Evolutionary conservation across 2,329 filamentous ascomycete genomes (phyloP), one percentile per base, ranked within the genome.

Genomic region (Botrytis elliptica): DNA sequence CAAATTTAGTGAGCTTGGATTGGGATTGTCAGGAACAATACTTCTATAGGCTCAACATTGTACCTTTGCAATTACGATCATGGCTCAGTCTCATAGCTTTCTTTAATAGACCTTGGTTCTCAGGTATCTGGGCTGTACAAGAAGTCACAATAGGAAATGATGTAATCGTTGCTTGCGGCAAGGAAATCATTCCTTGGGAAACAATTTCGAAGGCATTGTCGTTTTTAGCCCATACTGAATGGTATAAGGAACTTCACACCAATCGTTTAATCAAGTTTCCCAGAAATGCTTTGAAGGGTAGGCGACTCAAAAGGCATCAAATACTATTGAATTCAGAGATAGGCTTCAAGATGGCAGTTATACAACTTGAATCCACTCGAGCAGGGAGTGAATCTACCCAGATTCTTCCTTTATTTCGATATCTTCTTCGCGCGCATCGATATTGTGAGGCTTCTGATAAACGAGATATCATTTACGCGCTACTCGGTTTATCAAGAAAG

Each of bases 51-150:
- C 44, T 71, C 38, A 42, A 36, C 14, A 42, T 71, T 12, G 36
- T 18, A 20, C 70, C 59, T 8, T 20, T 71, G 8, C n/a, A 64
- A 16, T 22, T 67, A 4, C 44, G 36, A n/a, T 40, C 42, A 33
- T 66, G 70, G 70, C n/a, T 71, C 4, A 65, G 59, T 29, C 29
- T 71, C 1, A 66, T 71, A 66, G 60, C 44, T 25, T 71, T 71
- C n/a, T 71, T 71, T 20, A 65, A 71, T 38, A 64, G 59, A 44
- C 60, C 59, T n/a, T 71, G 70, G 60, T 71, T 71, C 18, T 66
- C 59, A 2, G 70, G 62, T 33, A 22, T 66, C 22, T 71, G 70
- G 60, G 59, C 70, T 55, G 14, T 71, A 36, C 70, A 71, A 33
- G 70, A 71, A 14, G 46, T 66, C 10, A 40, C 60, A 8, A 55